Base-by-base conservation (phyloP, 208 protist species). In the Acanthamoeba castellanii region DNA sequence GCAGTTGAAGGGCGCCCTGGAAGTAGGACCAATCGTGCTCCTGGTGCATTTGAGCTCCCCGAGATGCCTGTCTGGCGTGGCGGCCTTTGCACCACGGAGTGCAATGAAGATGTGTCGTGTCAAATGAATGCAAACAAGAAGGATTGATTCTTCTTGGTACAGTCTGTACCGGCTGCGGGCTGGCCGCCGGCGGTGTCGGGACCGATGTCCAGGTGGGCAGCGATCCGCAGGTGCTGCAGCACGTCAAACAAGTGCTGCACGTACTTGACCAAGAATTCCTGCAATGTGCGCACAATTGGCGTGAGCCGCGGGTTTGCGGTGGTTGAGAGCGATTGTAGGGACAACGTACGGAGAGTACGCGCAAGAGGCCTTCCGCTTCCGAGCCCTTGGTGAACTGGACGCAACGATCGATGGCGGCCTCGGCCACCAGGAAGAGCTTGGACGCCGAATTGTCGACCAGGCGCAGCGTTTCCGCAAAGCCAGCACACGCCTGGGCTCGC, bases 201-300 rank as follows among this genome's bases (percentile, higher is more conserved):
- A 59, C 82, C 82, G 42, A 89, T 89, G 82, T 89, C 82, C 11
- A 89, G 50, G 18, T 89, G 47, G 82, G 82, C 82, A n/a, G 82
- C 82, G 16, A 89, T 66, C 20, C 82, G 82, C 22, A 89, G 55
- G 55, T 59, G 55, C 20, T 89, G 82, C 22, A 89, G 82, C 50
- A 89, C 47, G 11, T 59, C 82, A 42, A 89, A 47, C 82, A 89
- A 20, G 37, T 66, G 50, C 32, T 66, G 47, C 82, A 89, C 52
- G 82, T 68, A 89, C 82, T 59, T 66, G 47, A 47, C 82, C 11
- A 89, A 34, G 32, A 89, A 89, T 4, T 59, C 55, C 82, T 84
- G 11, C 30, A 57, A 52, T 7, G 7, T 55, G 57, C 20, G 57
- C 14, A 66, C 50, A 55, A 11, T 55, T 18, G 50, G 50, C 14